Conservation (phyloP, 805 yeast genomes). For the Candida arabinofermentans region DNA sequence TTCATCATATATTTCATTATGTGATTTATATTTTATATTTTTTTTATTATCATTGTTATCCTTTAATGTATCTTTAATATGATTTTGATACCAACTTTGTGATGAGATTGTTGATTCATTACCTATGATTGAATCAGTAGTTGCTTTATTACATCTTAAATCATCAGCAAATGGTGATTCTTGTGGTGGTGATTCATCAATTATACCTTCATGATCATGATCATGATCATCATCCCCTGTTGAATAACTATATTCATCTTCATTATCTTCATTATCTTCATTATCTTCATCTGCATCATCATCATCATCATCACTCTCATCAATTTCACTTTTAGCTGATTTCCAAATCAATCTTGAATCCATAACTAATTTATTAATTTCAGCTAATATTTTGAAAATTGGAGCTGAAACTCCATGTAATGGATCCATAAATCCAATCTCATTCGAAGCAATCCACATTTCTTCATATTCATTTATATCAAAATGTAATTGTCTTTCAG, state of each 20-base stretch:
- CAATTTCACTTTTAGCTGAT: background rate
- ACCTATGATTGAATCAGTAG: slow-evolving; percentile 4
- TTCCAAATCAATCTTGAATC: slow-evolving; percentile 38
- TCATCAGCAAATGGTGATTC: slow-evolving; percentile 6
- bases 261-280: slow-evolving; percentile 10
- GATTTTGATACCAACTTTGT: slow-evolving; percentile 14
- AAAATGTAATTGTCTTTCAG: slow-evolving; percentile 63
- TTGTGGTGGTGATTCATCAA: slow-evolving; percentile 3
- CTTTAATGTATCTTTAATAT: slow-evolving; percentile 13
- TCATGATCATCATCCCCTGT: slow-evolving; percentile 4
- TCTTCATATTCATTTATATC: slow-evolving; percentile 55
- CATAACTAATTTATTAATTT: slow-evolving; percentile 57
- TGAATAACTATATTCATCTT: slow-evolving; percentile 8
- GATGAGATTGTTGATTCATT: slow-evolving; percentile 23
- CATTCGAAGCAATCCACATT: slow-evolving; percentile 37
- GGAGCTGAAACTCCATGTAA: slow-evolving; percentile 70
- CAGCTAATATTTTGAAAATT: slow-evolving; percentile 62
- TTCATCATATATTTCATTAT: slow-evolving; percentile 33
- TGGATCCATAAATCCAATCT: slow-evolving; percentile 55
- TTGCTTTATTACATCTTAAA: background rate
- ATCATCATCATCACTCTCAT: background rate
- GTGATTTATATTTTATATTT: slow-evolving; percentile 18
- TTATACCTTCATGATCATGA: background rate
- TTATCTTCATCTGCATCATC: slow-evolving; percentile 2
- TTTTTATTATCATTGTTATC: no score